phyloP scores from a whole-genome alignment of 2,329 filamentous ascomycete genomes.

The Talaromyces sp. region DNA sequence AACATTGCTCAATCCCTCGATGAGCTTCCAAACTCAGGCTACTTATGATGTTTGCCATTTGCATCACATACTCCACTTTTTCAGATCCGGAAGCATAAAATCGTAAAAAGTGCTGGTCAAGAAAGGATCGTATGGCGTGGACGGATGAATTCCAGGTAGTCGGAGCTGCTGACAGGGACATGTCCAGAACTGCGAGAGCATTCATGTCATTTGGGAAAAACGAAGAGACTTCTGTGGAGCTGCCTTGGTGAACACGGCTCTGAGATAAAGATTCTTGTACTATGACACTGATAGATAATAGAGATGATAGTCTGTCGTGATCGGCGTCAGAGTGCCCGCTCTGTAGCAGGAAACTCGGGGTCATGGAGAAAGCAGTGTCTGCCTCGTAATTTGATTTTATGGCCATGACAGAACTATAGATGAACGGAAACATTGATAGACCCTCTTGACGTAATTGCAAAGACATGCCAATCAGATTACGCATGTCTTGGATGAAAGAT shows the following conservation, averaged over 20 bases:
- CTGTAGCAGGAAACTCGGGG: not conserved
- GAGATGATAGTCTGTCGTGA: constrained; percentile 14
- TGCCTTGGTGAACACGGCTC: not conserved
- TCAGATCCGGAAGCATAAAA: constrained; percentile 4
- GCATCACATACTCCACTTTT: constrained; percentile 19
- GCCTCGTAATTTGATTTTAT: constrained; percentile 6
- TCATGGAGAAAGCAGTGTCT: not conserved
- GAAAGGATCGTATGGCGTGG: constrained; percentile 1
- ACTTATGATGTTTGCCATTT: constrained; percentile 16
- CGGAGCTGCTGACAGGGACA: not conserved
- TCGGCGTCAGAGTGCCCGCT: not conserved
- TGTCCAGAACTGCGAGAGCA: constrained; percentile 13
- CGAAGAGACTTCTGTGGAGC: not conserved
- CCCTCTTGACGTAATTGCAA: constrained; percentile 21
- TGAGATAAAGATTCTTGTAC: constrained; percentile 16
- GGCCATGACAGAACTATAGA: constrained; percentile 1
- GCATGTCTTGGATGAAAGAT: constrained; percentile 33
- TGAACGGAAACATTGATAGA: constrained; percentile 11
- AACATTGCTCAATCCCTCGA: constrained; percentile 17
- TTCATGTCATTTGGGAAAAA: constrained; percentile 3
- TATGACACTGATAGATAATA: constrained; percentile 18
- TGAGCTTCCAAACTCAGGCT: constrained; percentile 14
- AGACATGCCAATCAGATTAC: constrained; percentile 28
- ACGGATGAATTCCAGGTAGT: not conserved
- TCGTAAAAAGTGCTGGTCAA: constrained; percentile 10